These are phyloP conservation scores for Trypanosomatidae sp. DNA, from an alignment of 208 protist species.

Conservation along the genomic window DNA sequence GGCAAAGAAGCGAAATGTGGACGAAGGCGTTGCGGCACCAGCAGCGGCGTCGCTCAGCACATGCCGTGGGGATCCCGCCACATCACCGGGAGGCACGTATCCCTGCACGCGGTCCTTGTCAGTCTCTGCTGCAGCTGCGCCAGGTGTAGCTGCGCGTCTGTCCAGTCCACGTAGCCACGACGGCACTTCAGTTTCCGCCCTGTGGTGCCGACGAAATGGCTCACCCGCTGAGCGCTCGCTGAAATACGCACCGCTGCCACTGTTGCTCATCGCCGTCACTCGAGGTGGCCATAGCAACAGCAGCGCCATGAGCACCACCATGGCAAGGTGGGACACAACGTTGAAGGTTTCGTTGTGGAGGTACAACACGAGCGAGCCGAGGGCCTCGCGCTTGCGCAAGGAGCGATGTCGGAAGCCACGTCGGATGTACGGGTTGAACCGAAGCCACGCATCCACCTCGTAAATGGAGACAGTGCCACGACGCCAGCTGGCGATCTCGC, in stretches of 20 bases:
- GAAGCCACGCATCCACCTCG: conserved; percentile 57
- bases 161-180: conserved; percentile 20
- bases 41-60: background rate
- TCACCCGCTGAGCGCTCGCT: background rate
- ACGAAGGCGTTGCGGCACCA: background rate
- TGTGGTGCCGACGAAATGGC: background rate
- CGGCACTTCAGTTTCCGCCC: background rate
- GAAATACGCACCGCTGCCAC: background rate
- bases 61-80: background rate
- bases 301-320: conserved; percentile 37
- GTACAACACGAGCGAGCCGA: conserved; percentile 45
- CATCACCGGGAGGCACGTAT: background rate
- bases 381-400: conserved; percentile 37
- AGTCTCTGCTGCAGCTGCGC: background rate
- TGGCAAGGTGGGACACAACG: conserved; percentile 44
- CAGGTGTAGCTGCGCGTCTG: background rate
- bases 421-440: conserved; percentile 64
- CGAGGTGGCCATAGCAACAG: conserved; percentile 45
- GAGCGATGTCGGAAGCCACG: conserved; percentile 55
- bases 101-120: background rate
- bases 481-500: conserved; percentile 24
- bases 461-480: conserved; percentile 39
- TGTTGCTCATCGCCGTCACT: conserved; percentile 2
- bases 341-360: conserved; percentile 75
- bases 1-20: background rate